phyloP scores from a whole-genome alignment of 306 rosid genomes.

The Inga leiocalycina region DNA sequence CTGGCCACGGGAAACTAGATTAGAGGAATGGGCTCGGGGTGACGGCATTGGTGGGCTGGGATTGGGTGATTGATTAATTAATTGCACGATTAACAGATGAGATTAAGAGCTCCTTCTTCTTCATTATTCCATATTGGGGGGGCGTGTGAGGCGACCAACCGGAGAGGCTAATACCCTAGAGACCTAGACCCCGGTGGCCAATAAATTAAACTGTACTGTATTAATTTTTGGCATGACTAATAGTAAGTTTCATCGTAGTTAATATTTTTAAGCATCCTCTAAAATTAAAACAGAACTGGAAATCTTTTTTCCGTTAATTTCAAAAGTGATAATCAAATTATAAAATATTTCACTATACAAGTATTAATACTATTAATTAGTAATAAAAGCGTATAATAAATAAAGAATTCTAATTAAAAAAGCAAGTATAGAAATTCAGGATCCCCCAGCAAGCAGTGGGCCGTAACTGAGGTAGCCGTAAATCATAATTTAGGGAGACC shows the following conservation, averaged over 20 bases:
- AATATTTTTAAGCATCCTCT: neutral
- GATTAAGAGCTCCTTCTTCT: neutral
- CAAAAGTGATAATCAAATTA: too few species aligned
- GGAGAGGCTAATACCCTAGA: too few species aligned
- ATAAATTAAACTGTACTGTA: too few species aligned
- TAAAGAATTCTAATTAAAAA: neutral
- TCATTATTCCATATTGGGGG: neutral
- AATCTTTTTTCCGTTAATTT: neutral
- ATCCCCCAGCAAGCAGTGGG: neutral
- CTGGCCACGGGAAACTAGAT: neutral
- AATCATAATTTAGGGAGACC: neutral
- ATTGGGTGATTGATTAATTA: neutral
- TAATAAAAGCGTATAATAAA: too few species aligned
- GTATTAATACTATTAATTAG: too few species aligned
- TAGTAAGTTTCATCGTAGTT: too few species aligned
- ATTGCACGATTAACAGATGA: neutral
- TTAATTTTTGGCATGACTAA: too few species aligned
- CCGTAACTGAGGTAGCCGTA: neutral
- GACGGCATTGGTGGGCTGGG: neutral
- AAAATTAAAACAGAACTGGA: neutral
- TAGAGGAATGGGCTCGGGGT: neutral
- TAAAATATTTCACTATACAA: too few species aligned
- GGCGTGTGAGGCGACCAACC: neutral
- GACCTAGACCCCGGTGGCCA: too few species aligned
- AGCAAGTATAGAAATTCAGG: neutral